phyloP scores from a whole-genome alignment of 768 basidiomycete species.

The Tricholoma bakamatsutake region DNA sequence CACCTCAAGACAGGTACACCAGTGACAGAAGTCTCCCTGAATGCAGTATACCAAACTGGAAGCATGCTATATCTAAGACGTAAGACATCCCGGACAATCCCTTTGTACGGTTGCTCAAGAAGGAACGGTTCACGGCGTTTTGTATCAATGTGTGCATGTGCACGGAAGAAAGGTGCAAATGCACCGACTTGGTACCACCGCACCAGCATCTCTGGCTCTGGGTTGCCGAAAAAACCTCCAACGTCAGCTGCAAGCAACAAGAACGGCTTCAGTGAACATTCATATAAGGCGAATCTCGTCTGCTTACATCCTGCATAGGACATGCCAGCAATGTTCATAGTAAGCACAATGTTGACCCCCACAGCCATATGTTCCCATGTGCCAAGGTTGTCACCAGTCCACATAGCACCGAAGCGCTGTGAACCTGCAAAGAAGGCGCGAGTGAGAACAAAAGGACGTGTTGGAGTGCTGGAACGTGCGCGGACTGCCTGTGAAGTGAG shows the following conservation, averaged over 20 bases:
- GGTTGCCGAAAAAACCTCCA: constrained; percentile 98
- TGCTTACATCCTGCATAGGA: constrained; percentile 83
- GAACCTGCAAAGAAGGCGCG: constrained; percentile 94
- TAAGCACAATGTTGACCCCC: constrained; percentile 88
- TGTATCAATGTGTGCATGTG: constrained; percentile 96
- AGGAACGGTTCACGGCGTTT: constrained; percentile 96
- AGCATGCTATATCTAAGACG: constrained; percentile 81
- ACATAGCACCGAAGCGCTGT: constrained; percentile 94
- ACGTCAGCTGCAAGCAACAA: constrained; percentile 69
- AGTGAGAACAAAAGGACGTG: constrained; percentile 92
- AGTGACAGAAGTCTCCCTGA: constrained; percentile 77
- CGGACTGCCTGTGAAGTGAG: constrained; percentile 76
- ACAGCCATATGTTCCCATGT: constrained; percentile 98
- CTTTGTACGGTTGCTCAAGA: constrained; percentile 83
- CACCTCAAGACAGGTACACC: constrained; percentile 84
- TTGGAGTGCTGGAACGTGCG: constrained; percentile 65
- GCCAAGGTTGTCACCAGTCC: constrained; percentile 98
- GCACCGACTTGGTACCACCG: constrained; percentile 96
- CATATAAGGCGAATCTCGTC: neutral
- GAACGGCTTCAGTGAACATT: neutral
- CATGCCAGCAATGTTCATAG: constrained; percentile 87
- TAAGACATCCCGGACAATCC: constrained; percentile 72
- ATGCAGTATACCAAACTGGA: constrained; percentile 97
- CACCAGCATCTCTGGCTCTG: constrained; percentile 88
- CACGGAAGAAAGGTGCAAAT: constrained; percentile 97